Evolutionary conservation across 2,329 filamentous ascomycete species (phyloP).

Genomic region (Phyllosticta citribraziliensis): DNA sequence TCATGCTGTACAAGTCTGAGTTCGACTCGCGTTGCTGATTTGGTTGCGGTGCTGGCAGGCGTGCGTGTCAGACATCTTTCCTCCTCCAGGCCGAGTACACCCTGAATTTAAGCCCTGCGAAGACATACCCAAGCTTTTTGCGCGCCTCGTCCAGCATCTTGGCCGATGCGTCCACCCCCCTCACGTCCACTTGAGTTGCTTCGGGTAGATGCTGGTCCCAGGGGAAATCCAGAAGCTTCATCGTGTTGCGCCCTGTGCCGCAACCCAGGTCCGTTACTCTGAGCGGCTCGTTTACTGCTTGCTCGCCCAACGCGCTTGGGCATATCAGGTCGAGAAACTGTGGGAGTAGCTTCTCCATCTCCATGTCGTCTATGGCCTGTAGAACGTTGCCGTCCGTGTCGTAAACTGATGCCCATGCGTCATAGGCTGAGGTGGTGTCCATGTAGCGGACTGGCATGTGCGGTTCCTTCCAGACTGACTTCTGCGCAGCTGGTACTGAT

Average conservation of each 20-base stretch:
- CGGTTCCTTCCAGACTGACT: not conserved
- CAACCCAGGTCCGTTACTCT: constrained; percentile 54
- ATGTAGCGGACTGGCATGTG: constrained; percentile 22
- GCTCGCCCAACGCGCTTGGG: constrained; percentile 1
- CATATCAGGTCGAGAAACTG: constrained; percentile 31
- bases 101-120: not conserved
- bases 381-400: constrained; percentile 59
- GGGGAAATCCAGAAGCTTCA: constrained; percentile 36
- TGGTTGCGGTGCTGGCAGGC: not conserved
- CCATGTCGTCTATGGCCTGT: constrained; percentile 51
- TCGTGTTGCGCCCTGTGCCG: constrained; percentile 55
- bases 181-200: constrained; percentile 26
- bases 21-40: not conserved
- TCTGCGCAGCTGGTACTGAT: not conserved
- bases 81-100: not conserved
- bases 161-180: constrained; percentile 47
- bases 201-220: constrained; percentile 11
- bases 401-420: constrained; percentile 47
- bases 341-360: constrained; percentile 44
- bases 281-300: constrained; percentile 16
- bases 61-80: not conserved
- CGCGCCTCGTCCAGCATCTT: constrained; percentile 49
- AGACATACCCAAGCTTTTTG: not conserved
- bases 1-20: not conserved
- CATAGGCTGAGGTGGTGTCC: constrained; percentile 37